Percentiles rank a stretch among this genome's conserved stretches.
Conservation (phyloP, 225 moss, liverwort and hornwort species). For the Sphagnum contortum region DNA sequence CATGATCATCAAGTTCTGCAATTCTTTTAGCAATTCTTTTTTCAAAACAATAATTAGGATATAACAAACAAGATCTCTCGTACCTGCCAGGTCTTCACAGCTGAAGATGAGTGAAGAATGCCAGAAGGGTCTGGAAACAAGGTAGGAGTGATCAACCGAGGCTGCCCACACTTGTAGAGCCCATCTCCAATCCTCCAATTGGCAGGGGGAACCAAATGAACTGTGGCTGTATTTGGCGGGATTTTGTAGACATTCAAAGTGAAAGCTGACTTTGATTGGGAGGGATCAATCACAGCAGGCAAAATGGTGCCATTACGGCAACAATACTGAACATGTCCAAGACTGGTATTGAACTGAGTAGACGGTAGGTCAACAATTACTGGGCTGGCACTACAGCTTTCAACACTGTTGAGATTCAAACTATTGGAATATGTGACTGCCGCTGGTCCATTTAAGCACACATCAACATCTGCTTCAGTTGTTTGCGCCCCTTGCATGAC, state of each 20-base stretch:
- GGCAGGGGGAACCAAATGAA: constrained; percentile 38
- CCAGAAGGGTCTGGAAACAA: constrained; percentile 23
- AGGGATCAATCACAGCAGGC: constrained; percentile 53
- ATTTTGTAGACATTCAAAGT: constrained; percentile 39
- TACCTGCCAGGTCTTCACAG: constrained; percentile 73
- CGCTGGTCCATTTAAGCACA: constrained; percentile 57
- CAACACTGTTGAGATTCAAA: constrained; percentile 48
- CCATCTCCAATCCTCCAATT: constrained; percentile 50
- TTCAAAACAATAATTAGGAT: neutral
- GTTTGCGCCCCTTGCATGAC: constrained; percentile 74
- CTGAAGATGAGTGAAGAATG: constrained; percentile 36
- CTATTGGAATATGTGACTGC: constrained; percentile 16
- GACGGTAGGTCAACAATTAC: constrained; percentile 58
- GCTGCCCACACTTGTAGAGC: constrained; percentile 34
- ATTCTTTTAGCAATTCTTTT: too few relatives aligned
- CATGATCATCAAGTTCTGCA: too few relatives aligned
- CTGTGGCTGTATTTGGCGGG: constrained; percentile 20
- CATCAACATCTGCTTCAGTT: constrained; percentile 27
- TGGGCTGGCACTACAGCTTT: constrained; percentile 58
- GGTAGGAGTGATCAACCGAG: constrained; percentile 38
- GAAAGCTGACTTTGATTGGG: constrained; percentile 55
- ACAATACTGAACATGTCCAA: constrained; percentile 54
- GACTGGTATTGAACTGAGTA: constrained; percentile 13
- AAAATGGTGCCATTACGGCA: constrained; percentile 78
- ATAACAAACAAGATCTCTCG: constrained; percentile 16